Conservation (phyloP, 495 filamentous ascomycete genomes). For the Endocarpon pusillum region DNA sequence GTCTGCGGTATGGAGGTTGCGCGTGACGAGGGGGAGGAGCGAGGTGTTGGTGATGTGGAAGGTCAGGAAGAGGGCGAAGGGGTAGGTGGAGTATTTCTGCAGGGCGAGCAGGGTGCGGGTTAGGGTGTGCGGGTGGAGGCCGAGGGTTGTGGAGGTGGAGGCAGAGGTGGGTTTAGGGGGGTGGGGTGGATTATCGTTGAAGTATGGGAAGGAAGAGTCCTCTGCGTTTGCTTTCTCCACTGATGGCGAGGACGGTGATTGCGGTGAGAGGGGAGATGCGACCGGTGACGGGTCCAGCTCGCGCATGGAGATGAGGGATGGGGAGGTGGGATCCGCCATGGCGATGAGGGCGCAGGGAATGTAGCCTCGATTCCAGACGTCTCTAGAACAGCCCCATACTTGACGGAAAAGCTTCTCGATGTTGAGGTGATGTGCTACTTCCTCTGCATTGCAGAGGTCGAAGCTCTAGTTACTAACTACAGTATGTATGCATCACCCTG, state of each 20-base stretch:
- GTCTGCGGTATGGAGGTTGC: constrained; percentile 33
- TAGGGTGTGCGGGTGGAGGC: constrained; percentile 2
- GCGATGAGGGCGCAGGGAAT: too few relatives aligned
- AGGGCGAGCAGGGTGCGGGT: constrained; percentile 44
- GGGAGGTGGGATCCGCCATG: too few relatives aligned
- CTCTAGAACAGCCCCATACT: too few relatives aligned
- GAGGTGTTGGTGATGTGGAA: constrained; percentile 72
- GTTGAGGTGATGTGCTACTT: too few relatives aligned
- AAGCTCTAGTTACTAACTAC: too few relatives aligned
- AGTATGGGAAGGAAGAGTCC: constrained; percentile 30
- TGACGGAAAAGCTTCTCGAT: too few relatives aligned
- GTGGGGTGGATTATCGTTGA: constrained; percentile 39
- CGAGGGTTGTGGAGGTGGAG: constrained; percentile 3
- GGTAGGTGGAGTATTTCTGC: constrained; percentile 77
- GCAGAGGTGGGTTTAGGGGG: constrained; percentile 12
- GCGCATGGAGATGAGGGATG: constrained; percentile 45
- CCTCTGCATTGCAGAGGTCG: too few relatives aligned
- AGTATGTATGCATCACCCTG: too few relatives aligned
- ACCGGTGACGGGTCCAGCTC: constrained; percentile 73
- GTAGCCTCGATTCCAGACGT: too few relatives aligned
- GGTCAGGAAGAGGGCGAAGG: constrained; percentile 59
- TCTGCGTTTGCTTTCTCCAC: too few relatives aligned
- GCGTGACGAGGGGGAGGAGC: constrained; percentile 46
- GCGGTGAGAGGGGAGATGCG: too few relatives aligned
- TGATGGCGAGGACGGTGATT: too few relatives aligned